A percentile compares a stretch with the other conserved stretches of the same genome.
Conservation (phyloP, 2,329 filamentous ascomycete genomes). For the Xylaria sp. region DNA sequence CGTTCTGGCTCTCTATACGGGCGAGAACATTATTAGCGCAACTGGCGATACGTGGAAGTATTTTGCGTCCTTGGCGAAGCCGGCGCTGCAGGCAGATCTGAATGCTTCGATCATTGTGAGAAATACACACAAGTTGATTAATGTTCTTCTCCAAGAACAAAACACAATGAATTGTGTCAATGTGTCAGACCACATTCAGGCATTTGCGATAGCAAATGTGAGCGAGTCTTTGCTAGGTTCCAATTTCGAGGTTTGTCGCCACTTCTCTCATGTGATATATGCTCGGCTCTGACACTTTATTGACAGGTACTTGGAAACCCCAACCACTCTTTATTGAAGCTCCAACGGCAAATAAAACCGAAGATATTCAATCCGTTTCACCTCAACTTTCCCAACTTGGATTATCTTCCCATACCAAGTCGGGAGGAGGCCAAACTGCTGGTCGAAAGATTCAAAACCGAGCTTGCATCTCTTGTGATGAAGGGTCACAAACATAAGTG, state of each 20-base stretch:
- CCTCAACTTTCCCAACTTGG: constrained; percentile 50
- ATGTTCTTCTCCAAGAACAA: constrained; percentile 42
- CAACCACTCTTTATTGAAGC: constrained; percentile 39
- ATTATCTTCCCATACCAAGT: constrained; percentile 44
- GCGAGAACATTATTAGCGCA: constrained; percentile 55
- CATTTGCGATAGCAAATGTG: constrained; percentile 25
- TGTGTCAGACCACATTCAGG: constrained; percentile 43
- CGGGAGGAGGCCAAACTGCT: constrained; percentile 42
- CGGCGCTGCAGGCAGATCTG: constrained; percentile 47
- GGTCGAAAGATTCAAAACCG: constrained; percentile 42
- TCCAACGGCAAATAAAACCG: constrained; percentile 46
- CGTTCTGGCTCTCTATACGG: constrained; percentile 51
- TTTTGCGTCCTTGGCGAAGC: constrained; percentile 51
- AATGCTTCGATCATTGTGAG: constrained; percentile 39
- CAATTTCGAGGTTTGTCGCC: constrained; percentile 14
- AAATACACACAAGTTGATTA: constrained; percentile 43
- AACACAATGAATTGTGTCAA: not conserved
- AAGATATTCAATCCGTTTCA: constrained; percentile 51
- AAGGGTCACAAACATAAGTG: constrained; percentile 12
- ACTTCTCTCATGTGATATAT: not conserved
- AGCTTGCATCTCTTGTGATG: constrained; percentile 36
- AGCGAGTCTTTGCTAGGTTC: constrained; percentile 26
- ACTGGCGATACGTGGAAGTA: constrained; percentile 51
- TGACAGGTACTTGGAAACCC: constrained; percentile 41
- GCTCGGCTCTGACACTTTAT: not conserved